phyloP scores from a whole-genome alignment of 225 moss, liverwort and hornwort genomes.

The Thuidium tamariscinum region DNA sequence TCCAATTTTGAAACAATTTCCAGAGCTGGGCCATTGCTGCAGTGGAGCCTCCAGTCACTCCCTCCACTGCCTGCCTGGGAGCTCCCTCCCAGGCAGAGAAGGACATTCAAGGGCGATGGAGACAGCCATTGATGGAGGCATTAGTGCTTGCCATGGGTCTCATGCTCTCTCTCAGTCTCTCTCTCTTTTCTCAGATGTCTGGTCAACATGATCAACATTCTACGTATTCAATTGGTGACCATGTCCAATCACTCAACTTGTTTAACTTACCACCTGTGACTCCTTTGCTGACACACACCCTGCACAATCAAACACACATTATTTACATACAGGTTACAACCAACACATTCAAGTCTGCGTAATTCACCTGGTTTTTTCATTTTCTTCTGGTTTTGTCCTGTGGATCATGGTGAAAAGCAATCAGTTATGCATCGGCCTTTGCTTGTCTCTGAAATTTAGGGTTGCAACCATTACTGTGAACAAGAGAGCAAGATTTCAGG shows the following conservation, averaged over 20 bases:
- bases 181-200: background rate
- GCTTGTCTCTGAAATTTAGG: background rate
- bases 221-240: slow-evolving; percentile 8
- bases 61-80: background rate
- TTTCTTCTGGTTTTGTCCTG: no score
- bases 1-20: background rate
- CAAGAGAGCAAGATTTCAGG: background rate
- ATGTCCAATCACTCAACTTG: background rate
- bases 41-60: background rate
- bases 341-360: background rate
- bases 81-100: background rate
- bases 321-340: background rate
- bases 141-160: slow-evolving; percentile 1
- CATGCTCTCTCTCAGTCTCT: background rate
- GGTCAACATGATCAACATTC: slow-evolving; percentile 18
- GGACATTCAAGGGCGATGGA: background rate
- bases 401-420: background rate
- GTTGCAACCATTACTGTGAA: background rate
- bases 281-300: background rate
- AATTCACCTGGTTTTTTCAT: background rate
- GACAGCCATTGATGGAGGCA: slow-evolving; percentile 13
- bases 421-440: background rate
- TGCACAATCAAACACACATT: background rate
- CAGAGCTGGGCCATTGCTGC: background rate
- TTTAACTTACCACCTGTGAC: background rate